phyloP scores from a whole-genome alignment of 345 rosid genomes.

The Kandelia obovata region DNA sequence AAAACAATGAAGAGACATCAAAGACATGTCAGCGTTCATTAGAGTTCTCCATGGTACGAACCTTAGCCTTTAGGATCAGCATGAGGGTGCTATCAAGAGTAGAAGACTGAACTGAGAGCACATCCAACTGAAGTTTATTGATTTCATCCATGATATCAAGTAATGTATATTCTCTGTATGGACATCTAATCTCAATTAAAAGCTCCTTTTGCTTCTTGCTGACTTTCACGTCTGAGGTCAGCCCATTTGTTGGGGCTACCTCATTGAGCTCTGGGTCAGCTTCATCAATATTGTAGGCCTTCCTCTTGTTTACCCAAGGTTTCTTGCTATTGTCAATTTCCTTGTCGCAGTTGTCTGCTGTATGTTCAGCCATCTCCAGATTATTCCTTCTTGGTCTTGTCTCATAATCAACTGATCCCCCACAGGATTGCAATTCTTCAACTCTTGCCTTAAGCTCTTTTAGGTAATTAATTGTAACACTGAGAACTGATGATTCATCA shows the following conservation, averaged over 20 bases:
- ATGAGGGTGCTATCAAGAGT: conserved; percentile 57
- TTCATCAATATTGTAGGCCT: conserved; percentile 46
- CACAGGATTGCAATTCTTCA: conserved; percentile 76
- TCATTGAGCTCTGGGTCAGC: conserved; percentile 33
- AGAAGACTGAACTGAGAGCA: conserved; percentile 57
- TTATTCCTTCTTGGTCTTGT: conserved; percentile 42
- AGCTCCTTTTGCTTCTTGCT: conserved; percentile 49
- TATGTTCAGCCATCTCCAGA: conserved; percentile 50
- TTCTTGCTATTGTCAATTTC: conserved; percentile 33
- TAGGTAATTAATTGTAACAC: conserved; percentile 59
- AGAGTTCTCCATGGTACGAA: conserved; percentile 13
- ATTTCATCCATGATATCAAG: conserved; percentile 77
- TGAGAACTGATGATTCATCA: conserved; percentile 58
- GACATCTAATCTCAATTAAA: conserved; percentile 61
- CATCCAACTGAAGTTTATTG: conserved; percentile 68
- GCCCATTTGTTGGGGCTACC: conserved; percentile 23
- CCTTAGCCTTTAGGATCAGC: conserved; percentile 69
- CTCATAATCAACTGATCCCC: conserved; percentile 47
- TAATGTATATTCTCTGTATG: conserved; percentile 58
- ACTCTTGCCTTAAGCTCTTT: conserved; percentile 70
- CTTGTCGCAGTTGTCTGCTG: conserved; percentile 57
- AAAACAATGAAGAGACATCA: neutral
- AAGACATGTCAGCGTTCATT: neutral
- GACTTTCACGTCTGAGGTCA: conserved; percentile 38
- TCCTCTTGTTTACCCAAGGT: conserved; percentile 57